These are phyloP conservation scores for Coemansia sp. DNA, from an alignment of 192 early-diverging fungal species.

Conservation along the genomic window DNA sequence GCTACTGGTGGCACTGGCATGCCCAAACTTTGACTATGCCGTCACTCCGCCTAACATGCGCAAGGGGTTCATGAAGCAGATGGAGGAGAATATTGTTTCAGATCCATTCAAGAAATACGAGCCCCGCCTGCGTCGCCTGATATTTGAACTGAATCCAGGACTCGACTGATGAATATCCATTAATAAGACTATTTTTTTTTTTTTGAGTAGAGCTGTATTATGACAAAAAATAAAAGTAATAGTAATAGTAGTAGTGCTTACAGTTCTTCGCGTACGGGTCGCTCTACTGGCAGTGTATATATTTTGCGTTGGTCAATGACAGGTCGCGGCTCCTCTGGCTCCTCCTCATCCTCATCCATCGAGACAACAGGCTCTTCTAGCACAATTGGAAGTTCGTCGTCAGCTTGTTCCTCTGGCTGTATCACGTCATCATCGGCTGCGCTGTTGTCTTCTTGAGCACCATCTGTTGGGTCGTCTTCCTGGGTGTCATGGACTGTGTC, in stretches of 20 bases:
- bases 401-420: not conserved
- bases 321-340: conserved; percentile 1
- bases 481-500: no score
- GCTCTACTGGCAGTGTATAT: conserved; percentile 22
- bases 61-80: not conserved
- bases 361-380: not conserved
- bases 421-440: not conserved
- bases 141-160: not conserved
- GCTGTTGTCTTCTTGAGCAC: not conserved
- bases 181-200: no score
- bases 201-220: not conserved
- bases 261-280: conserved; percentile 18
- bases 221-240: not conserved
- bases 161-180: no score
- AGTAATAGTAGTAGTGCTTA: not conserved
- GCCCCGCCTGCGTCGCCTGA: not conserved
- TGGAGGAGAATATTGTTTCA: not conserved
- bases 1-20: not conserved
- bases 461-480: not conserved
- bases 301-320: conserved; percentile 2
- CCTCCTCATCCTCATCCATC: not conserved
- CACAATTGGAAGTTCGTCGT: not conserved
- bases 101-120: not conserved
- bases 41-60: not conserved
- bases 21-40: not conserved